Evolutionary conservation across 192 early-diverging fungal species (phyloP).

Genomic region (Umbelopsis isabellina): DNA sequence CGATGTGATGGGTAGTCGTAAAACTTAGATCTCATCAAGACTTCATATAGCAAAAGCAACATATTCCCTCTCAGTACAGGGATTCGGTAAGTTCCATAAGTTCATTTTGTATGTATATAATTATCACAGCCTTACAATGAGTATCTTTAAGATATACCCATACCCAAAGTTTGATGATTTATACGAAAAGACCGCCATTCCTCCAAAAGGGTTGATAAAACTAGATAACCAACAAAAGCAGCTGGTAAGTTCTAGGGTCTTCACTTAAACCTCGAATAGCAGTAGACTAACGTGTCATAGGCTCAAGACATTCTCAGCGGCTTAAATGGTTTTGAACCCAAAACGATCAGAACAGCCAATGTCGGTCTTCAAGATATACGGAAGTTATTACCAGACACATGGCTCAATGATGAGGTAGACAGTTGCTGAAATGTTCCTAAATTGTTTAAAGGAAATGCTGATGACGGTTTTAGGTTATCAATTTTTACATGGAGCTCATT

Average conservation of each 20-base stretch:
- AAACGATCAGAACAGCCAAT: conserved; percentile 23
- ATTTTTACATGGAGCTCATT: conserved; percentile 87
- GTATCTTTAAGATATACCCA: conserved; percentile 1
- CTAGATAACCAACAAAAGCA: neutral
- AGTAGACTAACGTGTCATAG: neutral
- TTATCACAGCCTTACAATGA: neutral
- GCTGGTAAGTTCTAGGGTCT: conserved; percentile 6
- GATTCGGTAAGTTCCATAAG: neutral
- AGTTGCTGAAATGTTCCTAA: neutral
- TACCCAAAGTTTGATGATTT: conserved; percentile 23
- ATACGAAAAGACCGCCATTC: conserved; percentile 16
- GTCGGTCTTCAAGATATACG: conserved; percentile 58
- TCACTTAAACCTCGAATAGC: neutral
- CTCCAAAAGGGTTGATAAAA: conserved; percentile 1
- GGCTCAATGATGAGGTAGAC: conserved; percentile 93
- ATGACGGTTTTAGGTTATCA: conserved; percentile 64
- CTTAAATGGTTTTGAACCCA: neutral
- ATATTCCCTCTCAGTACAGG: neutral
- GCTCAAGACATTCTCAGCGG: neutral
- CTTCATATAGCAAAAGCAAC: neutral
- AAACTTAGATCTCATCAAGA: neutral
- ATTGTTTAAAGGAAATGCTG: neutral
- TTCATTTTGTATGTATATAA: too few species aligned
- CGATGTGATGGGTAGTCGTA: neutral
- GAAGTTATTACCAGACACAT: conserved; percentile 72